Evolutionary conservation across 225 moss, liverwort and hornwort genomes (phyloP).

Genomic region (Physcomitrium patens): DNA sequence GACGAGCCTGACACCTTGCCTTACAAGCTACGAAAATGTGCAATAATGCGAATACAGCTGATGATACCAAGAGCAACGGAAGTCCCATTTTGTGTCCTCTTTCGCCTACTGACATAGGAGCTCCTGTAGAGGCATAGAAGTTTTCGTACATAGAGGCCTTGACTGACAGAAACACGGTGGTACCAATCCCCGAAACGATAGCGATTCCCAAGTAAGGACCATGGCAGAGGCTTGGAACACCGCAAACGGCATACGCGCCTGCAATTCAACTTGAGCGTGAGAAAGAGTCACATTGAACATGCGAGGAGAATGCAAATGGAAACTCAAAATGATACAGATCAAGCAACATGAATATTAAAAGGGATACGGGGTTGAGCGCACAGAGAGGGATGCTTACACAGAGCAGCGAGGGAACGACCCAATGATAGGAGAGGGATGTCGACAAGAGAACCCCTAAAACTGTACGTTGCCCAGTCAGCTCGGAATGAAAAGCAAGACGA

Average conservation of each 20-base stretch:
- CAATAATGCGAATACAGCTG: conserved; percentile 50
- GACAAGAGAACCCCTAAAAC: conserved; percentile 55
- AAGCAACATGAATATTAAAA: not conserved
- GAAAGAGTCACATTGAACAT: too few species aligned
- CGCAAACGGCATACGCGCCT: conserved; percentile 57
- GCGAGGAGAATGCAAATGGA: too few species aligned
- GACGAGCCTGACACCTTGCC: conserved; percentile 58
- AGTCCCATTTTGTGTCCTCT: conserved; percentile 36
- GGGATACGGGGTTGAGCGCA: not conserved
- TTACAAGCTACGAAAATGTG: conserved; percentile 65
- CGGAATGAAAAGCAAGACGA: conserved; percentile 54
- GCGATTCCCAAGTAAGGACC: conserved; percentile 54
- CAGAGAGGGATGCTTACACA: conserved; percentile 37
- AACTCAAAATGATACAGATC: not conserved
- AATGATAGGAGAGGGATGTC: conserved; percentile 61
- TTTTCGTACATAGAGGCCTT: conserved; percentile 40
- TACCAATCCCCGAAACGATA: conserved; percentile 47
- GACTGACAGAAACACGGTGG: conserved; percentile 44
- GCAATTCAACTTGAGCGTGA: not conserved
- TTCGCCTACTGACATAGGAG: conserved; percentile 28
- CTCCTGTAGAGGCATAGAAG: conserved; percentile 29
- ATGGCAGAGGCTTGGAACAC: conserved; percentile 57
- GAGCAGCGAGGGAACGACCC: conserved; percentile 52
- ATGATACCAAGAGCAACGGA: conserved; percentile 48
- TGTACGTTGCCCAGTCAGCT: conserved; percentile 60